Percentiles rank a stretch among this genome's conserved stretches.
These are phyloP conservation scores for Hydrangea macrophylla DNA, from an alignment of 148 eudicot genomes.

Conservation along the genomic window DNA sequence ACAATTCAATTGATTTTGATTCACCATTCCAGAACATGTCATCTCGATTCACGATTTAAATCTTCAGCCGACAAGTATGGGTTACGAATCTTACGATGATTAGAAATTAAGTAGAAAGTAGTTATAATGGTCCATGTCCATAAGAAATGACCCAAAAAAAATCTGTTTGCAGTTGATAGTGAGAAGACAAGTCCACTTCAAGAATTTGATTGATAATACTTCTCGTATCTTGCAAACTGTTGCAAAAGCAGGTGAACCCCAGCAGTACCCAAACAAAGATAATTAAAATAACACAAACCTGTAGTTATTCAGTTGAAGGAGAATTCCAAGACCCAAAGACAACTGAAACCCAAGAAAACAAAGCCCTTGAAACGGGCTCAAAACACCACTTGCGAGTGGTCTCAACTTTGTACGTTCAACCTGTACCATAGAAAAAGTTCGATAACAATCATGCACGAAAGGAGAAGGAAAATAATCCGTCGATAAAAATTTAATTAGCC, in stretches of 20 bases:
- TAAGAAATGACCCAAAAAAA: too few species aligned
- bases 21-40: too few species aligned
- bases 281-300: conserved; percentile 40
- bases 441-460: not conserved
- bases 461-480: not conserved
- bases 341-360: conserved; percentile 77
- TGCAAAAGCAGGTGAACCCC: not conserved
- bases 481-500: not conserved
- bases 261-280: not conserved
- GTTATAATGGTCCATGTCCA: too few species aligned
- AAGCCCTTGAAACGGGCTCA: conserved; percentile 73
- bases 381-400: conserved; percentile 79
- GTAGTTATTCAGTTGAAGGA: conserved; percentile 71
- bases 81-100: too few species aligned
- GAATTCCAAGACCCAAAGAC: conserved; percentile 83
- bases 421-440: conserved; percentile 32
- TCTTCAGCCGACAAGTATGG: too few species aligned
- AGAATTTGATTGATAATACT: not conserved
- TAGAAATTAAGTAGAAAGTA: too few species aligned
- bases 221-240: not conserved
- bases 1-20: too few species aligned
- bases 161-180: too few species aligned
- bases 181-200: too few species aligned
- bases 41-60: too few species aligned
- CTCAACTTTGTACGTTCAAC: conserved; percentile 75